A percentile compares a stretch with the other conserved stretches of the same genome.
These are phyloP conservation scores for Cornus suecica DNA, from an alignment of 148 eudicot genomes.

Conservation along the genomic window DNA sequence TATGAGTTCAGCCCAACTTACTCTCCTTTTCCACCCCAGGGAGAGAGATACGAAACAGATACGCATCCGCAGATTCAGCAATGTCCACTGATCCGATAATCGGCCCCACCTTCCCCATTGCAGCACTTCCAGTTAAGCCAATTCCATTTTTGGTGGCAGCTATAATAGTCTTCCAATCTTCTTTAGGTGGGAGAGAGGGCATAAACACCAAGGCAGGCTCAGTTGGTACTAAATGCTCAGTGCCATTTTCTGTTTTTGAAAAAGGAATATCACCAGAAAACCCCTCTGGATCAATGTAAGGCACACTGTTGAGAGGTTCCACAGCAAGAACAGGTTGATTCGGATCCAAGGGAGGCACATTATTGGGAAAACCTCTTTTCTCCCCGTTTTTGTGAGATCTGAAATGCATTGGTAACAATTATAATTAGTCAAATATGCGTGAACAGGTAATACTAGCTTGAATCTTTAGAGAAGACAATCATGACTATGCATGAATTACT, in stretches of 20 bases:
- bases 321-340: conserved; percentile 24
- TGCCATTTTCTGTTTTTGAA: conserved; percentile 1
- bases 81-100: conserved; percentile 52
- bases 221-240: conserved; percentile 9
- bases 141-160: conserved; percentile 43
- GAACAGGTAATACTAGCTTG: not conserved
- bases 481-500: not conserved
- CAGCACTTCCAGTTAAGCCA: conserved; percentile 59
- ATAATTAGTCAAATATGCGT: not conserved
- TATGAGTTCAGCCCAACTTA: conserved; percentile 20
- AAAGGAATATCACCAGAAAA: conserved; percentile 4
- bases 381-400: conserved; percentile 4
- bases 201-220: conserved; percentile 52
- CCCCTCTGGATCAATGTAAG: conserved; percentile 25
- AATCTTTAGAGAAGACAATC: not conserved
- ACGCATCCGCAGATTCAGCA: conserved; percentile 48
- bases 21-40: conserved; percentile 69
- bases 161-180: conserved; percentile 38
- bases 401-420: conserved; percentile 4
- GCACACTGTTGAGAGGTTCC: conserved; percentile 35
- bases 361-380: not conserved
- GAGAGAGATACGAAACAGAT: conserved; percentile 63
- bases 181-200: conserved; percentile 37
- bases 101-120: conserved; percentile 51
- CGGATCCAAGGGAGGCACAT: conserved; percentile 22